phyloP scores from a whole-genome alignment of 129 eudicot genomes.

The Logfia minima region DNA sequence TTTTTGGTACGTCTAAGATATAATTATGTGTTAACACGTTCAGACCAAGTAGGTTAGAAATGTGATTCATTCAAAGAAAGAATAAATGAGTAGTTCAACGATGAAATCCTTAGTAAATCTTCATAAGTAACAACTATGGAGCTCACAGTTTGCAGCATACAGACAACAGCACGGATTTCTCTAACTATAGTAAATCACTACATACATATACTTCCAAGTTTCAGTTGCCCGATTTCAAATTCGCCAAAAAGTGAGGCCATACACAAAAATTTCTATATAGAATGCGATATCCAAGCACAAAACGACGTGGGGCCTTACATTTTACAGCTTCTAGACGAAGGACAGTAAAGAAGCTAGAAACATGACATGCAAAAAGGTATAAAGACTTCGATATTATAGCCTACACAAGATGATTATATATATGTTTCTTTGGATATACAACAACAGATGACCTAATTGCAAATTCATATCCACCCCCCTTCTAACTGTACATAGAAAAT shows the following conservation, averaged over 20 bases:
- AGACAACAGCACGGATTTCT: background rate
- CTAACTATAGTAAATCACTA: background rate
- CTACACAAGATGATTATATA: constrained; percentile 17
- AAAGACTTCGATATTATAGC: constrained; percentile 15
- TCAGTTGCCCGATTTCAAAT: background rate
- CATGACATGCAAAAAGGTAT: constrained; percentile 16
- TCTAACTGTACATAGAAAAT: constrained; percentile 35
- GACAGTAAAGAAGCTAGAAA: constrained; percentile 16
- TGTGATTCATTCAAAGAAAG: background rate
- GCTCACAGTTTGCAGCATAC: background rate
- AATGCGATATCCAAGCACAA: constrained; percentile 15
- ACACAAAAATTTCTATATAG: background rate
- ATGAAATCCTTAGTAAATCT: background rate
- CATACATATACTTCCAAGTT: background rate
- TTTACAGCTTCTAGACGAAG: constrained; percentile 14
- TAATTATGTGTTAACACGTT: background rate
- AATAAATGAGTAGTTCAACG: background rate
- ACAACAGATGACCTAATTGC: constrained; percentile 22
- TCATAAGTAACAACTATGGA: background rate
- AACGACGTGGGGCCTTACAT: constrained; percentile 6
- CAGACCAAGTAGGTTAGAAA: background rate
- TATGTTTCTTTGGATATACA: constrained; percentile 16
- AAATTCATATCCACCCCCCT: constrained; percentile 25
- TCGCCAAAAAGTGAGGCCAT: background rate
- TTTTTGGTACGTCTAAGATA: background rate